Conservation (phyloP, 2,329 filamentous ascomycete species). For the Helotiales sp. region DNA sequence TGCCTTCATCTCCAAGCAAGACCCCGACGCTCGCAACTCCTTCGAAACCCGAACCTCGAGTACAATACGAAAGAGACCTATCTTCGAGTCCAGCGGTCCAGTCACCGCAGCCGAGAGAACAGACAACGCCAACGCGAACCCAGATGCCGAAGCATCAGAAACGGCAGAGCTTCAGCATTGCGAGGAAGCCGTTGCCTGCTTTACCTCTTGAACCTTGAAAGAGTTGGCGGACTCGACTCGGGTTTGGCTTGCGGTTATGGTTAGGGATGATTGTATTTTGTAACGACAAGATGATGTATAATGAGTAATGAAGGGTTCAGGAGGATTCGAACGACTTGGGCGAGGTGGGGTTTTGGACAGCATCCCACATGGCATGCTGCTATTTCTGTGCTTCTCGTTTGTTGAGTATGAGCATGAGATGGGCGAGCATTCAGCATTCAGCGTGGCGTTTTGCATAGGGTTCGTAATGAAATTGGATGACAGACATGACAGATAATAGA, state of each 20-base stretch:
- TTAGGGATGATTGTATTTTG: neutral
- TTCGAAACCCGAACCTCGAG: neutral
- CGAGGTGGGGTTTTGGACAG: too few relatives aligned
- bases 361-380: too few relatives aligned
- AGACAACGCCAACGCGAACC: neutral
- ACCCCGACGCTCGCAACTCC: neutral
- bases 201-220: conserved; percentile 33
- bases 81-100: neutral
- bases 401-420: too few relatives aligned
- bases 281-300: neutral
- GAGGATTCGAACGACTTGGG: too few relatives aligned
- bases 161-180: conserved; percentile 16
- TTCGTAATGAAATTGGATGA: neutral
- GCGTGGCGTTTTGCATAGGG: neutral
- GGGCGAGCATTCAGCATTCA: conserved; percentile 3
- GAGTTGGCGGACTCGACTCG: neutral
- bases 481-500: neutral
- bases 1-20: too few relatives aligned
- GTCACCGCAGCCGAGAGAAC: neutral
- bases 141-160: neutral
- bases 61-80: neutral
- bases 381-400: too few relatives aligned
- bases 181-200: conserved; percentile 46
- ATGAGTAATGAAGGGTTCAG: neutral
- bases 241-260: neutral